These are phyloP conservation scores for Bacidia gigantensis DNA, from an alignment of 495 filamentous ascomycete species.

Conservation along the genomic window DNA sequence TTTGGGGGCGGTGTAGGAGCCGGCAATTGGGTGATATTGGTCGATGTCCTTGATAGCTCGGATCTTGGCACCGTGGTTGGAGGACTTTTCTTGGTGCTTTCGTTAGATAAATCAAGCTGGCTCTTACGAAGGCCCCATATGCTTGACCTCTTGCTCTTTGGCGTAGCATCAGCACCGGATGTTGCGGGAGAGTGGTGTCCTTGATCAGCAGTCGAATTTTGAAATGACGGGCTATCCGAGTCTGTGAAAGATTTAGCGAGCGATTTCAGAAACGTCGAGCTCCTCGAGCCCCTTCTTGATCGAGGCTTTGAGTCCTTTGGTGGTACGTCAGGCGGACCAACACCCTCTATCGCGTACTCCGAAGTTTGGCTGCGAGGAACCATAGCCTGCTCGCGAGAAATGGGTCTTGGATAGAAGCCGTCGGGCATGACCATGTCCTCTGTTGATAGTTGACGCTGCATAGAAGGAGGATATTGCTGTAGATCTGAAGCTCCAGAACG, in stretches of 20 bases:
- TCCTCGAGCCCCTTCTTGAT: constrained; percentile 15
- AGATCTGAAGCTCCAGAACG: constrained; percentile 13
- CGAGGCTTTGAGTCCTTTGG: constrained; percentile 7
- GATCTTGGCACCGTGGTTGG: not conserved
- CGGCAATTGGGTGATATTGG: not conserved
- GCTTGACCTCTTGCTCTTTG: constrained; percentile 19
- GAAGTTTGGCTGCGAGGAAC: constrained; percentile 26
- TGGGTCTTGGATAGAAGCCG: constrained; percentile 20
- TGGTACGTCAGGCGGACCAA: constrained; percentile 20
- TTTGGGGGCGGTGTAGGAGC: not conserved
- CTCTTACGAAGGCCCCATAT: constrained; percentile 15
- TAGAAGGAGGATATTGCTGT: constrained; percentile 1
- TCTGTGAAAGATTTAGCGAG: constrained; percentile 9
- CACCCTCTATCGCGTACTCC: constrained; percentile 22
- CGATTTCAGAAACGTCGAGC: constrained; percentile 16
- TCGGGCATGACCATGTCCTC: constrained; percentile 17
- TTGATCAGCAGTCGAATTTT: constrained; percentile 16
- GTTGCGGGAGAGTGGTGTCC: constrained; percentile 9
- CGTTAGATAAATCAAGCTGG: not conserved
- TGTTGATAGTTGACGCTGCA: constrained; percentile 16
- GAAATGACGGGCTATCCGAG: constrained; percentile 5
- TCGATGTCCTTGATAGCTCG: not conserved
- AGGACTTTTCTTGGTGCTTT: not conserved
- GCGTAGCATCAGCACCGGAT: constrained; percentile 20
- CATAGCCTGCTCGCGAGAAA: constrained; percentile 18